Percentiles rank a stretch among this genome's conserved stretches.
These are phyloP conservation scores for Lachnellula subtilissima DNA, from an alignment of 2,329 filamentous ascomycete species.

Conservation along the genomic window DNA sequence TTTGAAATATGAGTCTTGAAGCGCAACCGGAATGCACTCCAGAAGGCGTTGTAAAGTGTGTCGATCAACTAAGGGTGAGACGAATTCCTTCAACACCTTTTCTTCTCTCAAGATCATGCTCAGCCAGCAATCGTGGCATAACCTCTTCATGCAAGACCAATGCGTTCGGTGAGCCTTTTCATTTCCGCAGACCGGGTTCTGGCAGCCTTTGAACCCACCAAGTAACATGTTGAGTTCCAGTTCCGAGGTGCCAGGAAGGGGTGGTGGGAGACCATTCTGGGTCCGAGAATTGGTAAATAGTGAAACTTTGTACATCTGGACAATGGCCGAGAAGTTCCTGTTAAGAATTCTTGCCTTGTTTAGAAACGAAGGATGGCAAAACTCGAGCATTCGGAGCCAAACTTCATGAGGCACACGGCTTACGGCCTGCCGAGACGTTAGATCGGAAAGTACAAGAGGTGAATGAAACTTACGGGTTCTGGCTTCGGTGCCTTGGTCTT, in stretches of 20 bases:
- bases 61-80: not conserved
- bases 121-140: slow-evolving; percentile 28
- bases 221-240: slow-evolving; percentile 28
- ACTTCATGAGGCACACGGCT: slow-evolving; percentile 16
- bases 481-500: slow-evolving; percentile 3
- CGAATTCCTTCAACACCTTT: slow-evolving; percentile 23
- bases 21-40: slow-evolving; percentile 29
- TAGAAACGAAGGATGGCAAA: slow-evolving; percentile 27
- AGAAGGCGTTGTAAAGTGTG: slow-evolving; percentile 13
- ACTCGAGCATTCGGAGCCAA: slow-evolving; percentile 30
- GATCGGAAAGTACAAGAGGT: not conserved
- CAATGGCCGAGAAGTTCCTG: slow-evolving; percentile 15
- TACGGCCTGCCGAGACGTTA: slow-evolving; percentile 15
- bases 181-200: slow-evolving; percentile 22
- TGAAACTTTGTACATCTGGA: slow-evolving; percentile 21
- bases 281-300: slow-evolving; percentile 28
- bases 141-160: slow-evolving; percentile 31
- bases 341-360: slow-evolving; percentile 26
- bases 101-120: slow-evolving; percentile 28
- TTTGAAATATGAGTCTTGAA: slow-evolving; percentile 30
- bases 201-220: slow-evolving; percentile 26
- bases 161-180: slow-evolving; percentile 25
- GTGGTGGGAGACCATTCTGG: slow-evolving; percentile 27
- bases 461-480: slow-evolving; percentile 16
- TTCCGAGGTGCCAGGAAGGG: slow-evolving; percentile 19